Conservation (phyloP, 129 eudicot species). For the Centaurea solstitialis region DNA sequence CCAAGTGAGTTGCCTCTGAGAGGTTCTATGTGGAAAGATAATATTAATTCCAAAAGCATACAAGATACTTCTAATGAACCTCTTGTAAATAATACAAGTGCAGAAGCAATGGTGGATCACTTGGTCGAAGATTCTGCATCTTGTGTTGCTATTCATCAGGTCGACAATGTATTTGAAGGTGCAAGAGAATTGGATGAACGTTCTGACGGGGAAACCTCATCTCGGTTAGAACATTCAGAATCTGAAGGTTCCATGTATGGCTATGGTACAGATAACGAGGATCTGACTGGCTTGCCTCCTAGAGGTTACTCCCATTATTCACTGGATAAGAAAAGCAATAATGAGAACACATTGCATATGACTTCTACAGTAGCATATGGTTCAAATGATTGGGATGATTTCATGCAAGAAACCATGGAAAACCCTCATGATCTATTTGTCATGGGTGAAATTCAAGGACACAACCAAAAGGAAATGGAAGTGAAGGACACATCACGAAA, state of each 20-base stretch:
- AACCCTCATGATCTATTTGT: constrained; percentile 35
- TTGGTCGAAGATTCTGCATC: neutral
- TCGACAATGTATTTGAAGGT: constrained; percentile 31
- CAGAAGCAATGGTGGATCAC: constrained; percentile 17
- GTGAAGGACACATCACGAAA: constrained; percentile 24
- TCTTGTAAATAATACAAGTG: neutral
- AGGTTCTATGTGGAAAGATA: constrained; percentile 23
- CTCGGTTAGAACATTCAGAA: constrained; percentile 71
- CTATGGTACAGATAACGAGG: constrained; percentile 59
- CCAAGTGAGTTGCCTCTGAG: constrained; percentile 17
- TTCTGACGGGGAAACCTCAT: constrained; percentile 53
- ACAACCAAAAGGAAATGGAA: constrained; percentile 23
- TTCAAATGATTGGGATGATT: constrained; percentile 87
- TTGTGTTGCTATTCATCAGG: constrained; percentile 28
- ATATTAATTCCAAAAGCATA: neutral
- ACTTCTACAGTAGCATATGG: constrained; percentile 77
- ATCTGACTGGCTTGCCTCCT: constrained; percentile 26
- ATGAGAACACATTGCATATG: constrained; percentile 56
- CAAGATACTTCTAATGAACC: constrained; percentile 1
- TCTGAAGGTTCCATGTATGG: constrained; percentile 90
- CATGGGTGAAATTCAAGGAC: constrained; percentile 38
- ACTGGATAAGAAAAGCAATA: constrained; percentile 16
- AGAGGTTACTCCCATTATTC: constrained; percentile 16
- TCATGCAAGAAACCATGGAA: constrained; percentile 53
- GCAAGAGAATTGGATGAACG: constrained; percentile 32